Evolutionary conservation across 169 alveolate species (phyloP), one percentile per base, ranked within the genome.

Genomic region (Cryptosporidium parvum): DNA sequence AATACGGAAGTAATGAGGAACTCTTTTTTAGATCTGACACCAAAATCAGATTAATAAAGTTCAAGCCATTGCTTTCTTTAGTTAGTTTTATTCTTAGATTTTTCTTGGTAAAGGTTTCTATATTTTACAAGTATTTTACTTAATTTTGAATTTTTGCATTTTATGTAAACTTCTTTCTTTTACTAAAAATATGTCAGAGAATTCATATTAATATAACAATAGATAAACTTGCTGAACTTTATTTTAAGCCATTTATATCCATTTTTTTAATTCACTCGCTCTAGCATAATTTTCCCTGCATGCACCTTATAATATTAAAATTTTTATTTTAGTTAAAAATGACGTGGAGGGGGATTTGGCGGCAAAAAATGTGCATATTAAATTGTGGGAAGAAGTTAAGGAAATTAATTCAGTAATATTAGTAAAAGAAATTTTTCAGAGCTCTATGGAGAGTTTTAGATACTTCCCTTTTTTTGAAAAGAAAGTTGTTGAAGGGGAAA

Each of bases 1-100:
- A 51, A 62, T n/a, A 80, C 89, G 10, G 62, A 80, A 35, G 89
- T 80, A 42, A 80, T 80, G 89, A 80, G 89, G 45, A 59, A 80
- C n/a, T 62, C 35, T 29, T 45, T 80, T 9, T 12, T 39, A 8
- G 67, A 42, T 2, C 18, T 48, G 44, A 1, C 84, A 39, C 59
- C 59, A 70, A 48, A 29, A 44, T 23, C n/a, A n/a, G 44, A 29
- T 21, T 70, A 44, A 68, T 14, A 37, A 33, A 9, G 37, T 4
- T 23, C 0, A 31, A 23, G 65, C 8, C 7, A 2, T 48, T 48
- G 1, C 18, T 48, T 1, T 48, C 6, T 16, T 48, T 12, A 61
- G 69, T 33, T 8, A 42, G 9, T 9, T 42, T 1, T 61, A 37
- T 61, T 29, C 18, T 12, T 4, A 61, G 18, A 3, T 33, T 8